A percentile compares a stretch with the other conserved stretches of the same genome.
These are phyloP conservation scores for Backusella liffmaniae DNA, from an alignment of 192 early-diverging fungal genomes.

Conservation along the genomic window DNA sequence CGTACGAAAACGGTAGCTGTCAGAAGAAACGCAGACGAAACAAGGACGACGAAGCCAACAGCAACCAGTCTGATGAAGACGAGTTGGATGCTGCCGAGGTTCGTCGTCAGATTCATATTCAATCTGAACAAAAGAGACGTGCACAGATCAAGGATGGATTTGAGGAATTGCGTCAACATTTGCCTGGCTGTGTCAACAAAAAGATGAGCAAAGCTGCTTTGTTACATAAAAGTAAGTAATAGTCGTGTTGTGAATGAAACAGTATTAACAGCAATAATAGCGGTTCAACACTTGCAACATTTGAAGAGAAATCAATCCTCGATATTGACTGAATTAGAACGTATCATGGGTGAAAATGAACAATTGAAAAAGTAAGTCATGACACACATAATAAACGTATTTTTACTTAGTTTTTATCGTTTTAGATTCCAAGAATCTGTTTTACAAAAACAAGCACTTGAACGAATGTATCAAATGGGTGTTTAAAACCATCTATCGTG, in stretches of 20 bases:
- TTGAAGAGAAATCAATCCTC: conserved; percentile 35
- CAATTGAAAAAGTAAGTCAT: conserved; percentile 19
- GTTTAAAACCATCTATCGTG: not conserved
- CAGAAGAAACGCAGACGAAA: conserved; percentile 19
- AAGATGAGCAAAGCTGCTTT: conserved; percentile 46
- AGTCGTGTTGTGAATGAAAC: not conserved
- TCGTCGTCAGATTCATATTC: conserved; percentile 45
- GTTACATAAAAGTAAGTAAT: conserved; percentile 34
- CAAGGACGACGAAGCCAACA: conserved; percentile 1
- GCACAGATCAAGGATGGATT: conserved; percentile 48
- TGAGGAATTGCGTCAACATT: conserved; percentile 38
- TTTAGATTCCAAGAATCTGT: conserved; percentile 33
- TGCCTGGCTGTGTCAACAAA: conserved; percentile 36
- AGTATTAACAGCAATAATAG: not conserved
- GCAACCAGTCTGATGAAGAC: conserved; percentile 15
- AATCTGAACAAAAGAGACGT: conserved; percentile 45
- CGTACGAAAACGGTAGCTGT: conserved; percentile 29
- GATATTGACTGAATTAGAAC: conserved; percentile 27
- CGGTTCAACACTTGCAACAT: conserved; percentile 41
- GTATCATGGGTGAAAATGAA: conserved; percentile 20
- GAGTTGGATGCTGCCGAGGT: conserved; percentile 32
- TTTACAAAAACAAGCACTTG: conserved; percentile 34
- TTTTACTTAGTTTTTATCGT: not conserved
- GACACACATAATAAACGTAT: not conserved
- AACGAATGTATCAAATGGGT: conserved; percentile 32